These are phyloP conservation scores for Nepenthes alata DNA, from an alignment of 179 eudicot species.

Conservation along the genomic window DNA sequence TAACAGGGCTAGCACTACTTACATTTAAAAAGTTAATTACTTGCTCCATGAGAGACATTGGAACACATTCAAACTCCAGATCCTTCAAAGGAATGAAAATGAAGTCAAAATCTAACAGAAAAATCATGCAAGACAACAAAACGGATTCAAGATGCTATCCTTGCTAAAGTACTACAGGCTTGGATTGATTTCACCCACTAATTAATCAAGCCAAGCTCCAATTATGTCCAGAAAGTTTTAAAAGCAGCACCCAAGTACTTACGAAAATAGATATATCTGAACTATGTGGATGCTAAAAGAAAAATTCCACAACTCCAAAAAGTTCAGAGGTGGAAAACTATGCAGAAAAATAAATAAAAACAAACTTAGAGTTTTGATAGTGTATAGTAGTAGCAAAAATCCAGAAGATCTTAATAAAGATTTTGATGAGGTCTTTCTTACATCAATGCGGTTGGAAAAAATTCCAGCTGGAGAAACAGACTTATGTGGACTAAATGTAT, in stretches of 20 bases:
- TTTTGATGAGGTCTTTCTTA: slow-evolving; percentile 14
- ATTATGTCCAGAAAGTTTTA: no score
- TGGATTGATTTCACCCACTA: no score
- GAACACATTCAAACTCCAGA: slow-evolving; percentile 83
- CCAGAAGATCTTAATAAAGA: no score
- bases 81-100: slow-evolving; percentile 27
- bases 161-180: background rate
- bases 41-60: slow-evolving; percentile 72
- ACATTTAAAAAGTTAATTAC: slow-evolving; percentile 70
- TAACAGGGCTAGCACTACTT: slow-evolving; percentile 23
- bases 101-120: background rate
- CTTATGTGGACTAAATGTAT: slow-evolving; percentile 60
- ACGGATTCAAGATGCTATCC: background rate
- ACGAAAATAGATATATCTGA: no score
- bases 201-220: no score
- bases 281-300: no score
- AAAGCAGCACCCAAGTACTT: no score
- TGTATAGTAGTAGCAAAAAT: no score
- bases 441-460: slow-evolving; percentile 74
- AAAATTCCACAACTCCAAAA: no score
- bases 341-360: no score
- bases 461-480: slow-evolving; percentile 79
- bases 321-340: no score
- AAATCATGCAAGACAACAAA: background rate
- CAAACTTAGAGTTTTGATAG: no score